Conservation (phyloP, 225 moss, liverwort and hornwort genomes). For the Pseudisothecium myosuroides region DNA sequence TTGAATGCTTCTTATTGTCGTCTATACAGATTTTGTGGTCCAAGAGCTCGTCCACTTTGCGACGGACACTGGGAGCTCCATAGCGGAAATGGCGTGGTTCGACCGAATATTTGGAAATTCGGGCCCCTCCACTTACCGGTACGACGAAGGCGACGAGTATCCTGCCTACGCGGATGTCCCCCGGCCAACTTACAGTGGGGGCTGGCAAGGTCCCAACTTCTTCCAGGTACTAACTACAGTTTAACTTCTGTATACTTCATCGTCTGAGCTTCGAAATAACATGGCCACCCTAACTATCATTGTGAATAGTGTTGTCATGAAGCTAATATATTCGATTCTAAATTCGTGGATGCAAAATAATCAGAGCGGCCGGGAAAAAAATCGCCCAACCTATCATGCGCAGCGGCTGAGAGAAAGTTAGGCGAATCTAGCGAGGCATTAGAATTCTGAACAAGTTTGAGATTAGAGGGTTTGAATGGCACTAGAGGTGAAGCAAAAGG, state of each 20-base stretch:
- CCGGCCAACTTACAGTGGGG: not conserved
- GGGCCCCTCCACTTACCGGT: constrained; percentile 23
- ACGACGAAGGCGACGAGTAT: constrained; percentile 36
- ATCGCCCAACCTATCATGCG: not conserved
- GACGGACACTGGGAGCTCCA: not conserved
- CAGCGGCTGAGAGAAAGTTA: not conserved
- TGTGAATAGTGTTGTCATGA: too few species aligned
- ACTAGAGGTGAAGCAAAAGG: not conserved
- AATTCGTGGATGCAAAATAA: not conserved
- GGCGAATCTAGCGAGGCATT: not conserved
- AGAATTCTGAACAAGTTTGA: not conserved
- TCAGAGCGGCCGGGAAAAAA: not conserved
- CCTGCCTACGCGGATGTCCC: constrained; percentile 1
- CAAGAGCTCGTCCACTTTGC: not conserved
- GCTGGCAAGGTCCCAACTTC: constrained; percentile 17
- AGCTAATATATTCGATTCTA: not conserved
- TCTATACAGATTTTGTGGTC: not conserved
- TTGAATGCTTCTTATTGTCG: not conserved
- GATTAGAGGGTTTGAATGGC: not conserved
- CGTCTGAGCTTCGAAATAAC: not conserved
- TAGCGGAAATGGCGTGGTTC: constrained; percentile 31
- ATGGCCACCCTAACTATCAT: not conserved
- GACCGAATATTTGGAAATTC: constrained; percentile 25
- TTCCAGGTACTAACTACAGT: constrained; percentile 17
- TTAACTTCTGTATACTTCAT: not conserved